Evolutionary conservation across 495 filamentous ascomycete genomes (phyloP).

Genomic region (Neurospora sp.): DNA sequence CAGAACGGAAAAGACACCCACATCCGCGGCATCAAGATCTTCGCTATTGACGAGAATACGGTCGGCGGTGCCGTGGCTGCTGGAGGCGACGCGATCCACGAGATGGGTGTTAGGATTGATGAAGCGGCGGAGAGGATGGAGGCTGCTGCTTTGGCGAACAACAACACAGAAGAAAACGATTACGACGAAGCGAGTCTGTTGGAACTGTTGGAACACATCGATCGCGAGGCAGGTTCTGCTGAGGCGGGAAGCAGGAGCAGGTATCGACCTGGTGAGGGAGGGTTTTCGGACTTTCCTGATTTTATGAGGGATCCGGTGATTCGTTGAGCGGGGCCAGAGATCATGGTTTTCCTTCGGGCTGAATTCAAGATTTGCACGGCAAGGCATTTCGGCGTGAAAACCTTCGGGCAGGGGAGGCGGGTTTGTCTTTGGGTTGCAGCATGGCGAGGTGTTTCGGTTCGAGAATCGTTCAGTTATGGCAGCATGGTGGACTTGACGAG

Average conservation of each 20-base stretch:
- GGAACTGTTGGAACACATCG: slow-evolving; percentile 17
- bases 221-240: slow-evolving; percentile 1
- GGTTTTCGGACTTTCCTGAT: slow-evolving; percentile 24
- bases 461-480: not conserved
- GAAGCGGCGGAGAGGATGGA: slow-evolving; percentile 11
- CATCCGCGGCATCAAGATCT: slow-evolving; percentile 87
- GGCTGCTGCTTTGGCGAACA: not conserved
- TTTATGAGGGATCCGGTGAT: slow-evolving; percentile 39
- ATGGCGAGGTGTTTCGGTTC: not conserved
- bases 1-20: slow-evolving; percentile 99
- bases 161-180: not conserved
- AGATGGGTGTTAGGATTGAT: slow-evolving; percentile 12
- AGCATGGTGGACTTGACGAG: too few species aligned
- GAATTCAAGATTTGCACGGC: not conserved
- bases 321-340: slow-evolving; percentile 19
- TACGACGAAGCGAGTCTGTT: slow-evolving; percentile 21
- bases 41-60: slow-evolving; percentile 54
- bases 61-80: not conserved
- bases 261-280: slow-evolving; percentile 16
- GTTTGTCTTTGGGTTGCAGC: not conserved
- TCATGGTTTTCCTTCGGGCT: not conserved
- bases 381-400: not conserved
- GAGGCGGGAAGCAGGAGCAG: not conserved
- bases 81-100: slow-evolving; percentile 1
- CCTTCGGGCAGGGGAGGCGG: not conserved